These are phyloP conservation scores for Sarocladiaceae sp. DNA, from an alignment of 2,329 filamentous ascomycete genomes.

Conservation along the genomic window DNA sequence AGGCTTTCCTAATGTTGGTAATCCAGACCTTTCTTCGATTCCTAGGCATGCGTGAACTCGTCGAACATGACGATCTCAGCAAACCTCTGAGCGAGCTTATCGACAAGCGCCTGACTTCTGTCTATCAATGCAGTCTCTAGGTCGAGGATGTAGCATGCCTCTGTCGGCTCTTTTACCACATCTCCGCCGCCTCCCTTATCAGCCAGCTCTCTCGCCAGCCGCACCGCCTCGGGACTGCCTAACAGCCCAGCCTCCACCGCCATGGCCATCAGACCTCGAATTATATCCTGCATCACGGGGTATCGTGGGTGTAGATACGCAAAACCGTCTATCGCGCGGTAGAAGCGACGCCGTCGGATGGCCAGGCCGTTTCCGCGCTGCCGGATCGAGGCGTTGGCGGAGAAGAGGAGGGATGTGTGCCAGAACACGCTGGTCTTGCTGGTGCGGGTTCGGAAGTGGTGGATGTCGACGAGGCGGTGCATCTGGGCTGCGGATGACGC, in stretches of 20 bases:
- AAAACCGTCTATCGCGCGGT: conserved; percentile 10
- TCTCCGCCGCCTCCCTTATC: not conserved
- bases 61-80: conserved; percentile 13
- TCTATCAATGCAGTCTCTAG: conserved; percentile 11
- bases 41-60: conserved; percentile 10
- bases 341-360: conserved; percentile 7
- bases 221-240: conserved; percentile 9
- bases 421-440: conserved; percentile 5
- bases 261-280: conserved; percentile 11
- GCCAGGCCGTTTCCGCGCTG: not conserved
- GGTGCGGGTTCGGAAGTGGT: conserved; percentile 8
- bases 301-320: conserved; percentile 8
- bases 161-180: not conserved
- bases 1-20: too few relatives aligned
- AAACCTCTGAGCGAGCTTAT: conserved; percentile 11
- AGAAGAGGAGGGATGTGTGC: conserved; percentile 12
- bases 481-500: conserved; percentile 10
- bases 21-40: too few relatives aligned
- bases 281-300: conserved; percentile 8
- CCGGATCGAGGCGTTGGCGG: conserved; percentile 10
- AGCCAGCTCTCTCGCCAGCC: not conserved
- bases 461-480: conserved; percentile 9
- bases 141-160: conserved; percentile 11
- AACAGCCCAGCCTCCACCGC: conserved; percentile 7
- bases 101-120: conserved; percentile 1